Conservation (phyloP, 805 yeast species). For the Maudiozyma saulgeensis region DNA sequence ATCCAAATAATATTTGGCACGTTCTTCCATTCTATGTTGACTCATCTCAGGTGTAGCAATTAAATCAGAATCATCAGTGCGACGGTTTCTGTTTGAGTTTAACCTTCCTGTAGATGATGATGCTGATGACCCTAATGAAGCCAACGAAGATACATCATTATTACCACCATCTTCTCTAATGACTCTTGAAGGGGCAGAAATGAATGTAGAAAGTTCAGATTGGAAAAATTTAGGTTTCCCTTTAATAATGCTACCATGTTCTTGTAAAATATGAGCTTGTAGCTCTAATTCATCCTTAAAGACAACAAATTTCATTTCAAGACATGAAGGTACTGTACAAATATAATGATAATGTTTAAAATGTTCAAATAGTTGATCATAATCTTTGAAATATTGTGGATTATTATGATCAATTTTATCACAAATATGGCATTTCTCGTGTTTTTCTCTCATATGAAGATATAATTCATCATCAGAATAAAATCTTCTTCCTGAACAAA, state of each 20-base stretch:
- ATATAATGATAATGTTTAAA: slow-evolving; percentile 64
- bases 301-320: slow-evolving; percentile 86
- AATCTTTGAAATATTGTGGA: slow-evolving; percentile 72
- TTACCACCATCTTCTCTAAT: slow-evolving; percentile 13
- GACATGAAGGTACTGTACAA: slow-evolving; percentile 67
- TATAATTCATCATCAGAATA: slow-evolving; percentile 84
- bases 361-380: slow-evolving; percentile 65
- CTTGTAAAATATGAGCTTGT: slow-evolving; percentile 77
- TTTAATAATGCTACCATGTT: slow-evolving; percentile 41
- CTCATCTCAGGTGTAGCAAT: slow-evolving; percentile 37
- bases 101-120: not conserved
- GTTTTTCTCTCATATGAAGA: slow-evolving; percentile 70
- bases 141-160: not conserved
- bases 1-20: slow-evolving; percentile 72
- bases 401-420: slow-evolving; percentile 51
- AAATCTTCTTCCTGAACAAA: slow-evolving; percentile 64
- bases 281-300: slow-evolving; percentile 79
- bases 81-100: not conserved
- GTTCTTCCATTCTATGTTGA: slow-evolving; percentile 60
- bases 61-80: not conserved
- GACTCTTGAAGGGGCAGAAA: slow-evolving; percentile 25
- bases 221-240: slow-evolving; percentile 35
- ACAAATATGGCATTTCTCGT: slow-evolving; percentile 86
- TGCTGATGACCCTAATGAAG: slow-evolving; percentile 1
- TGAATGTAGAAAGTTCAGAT: slow-evolving; percentile 57